Base-by-base conservation (phyloP, 495 filamentous ascomycete genomes). In the Neurospora discreta region DNA sequence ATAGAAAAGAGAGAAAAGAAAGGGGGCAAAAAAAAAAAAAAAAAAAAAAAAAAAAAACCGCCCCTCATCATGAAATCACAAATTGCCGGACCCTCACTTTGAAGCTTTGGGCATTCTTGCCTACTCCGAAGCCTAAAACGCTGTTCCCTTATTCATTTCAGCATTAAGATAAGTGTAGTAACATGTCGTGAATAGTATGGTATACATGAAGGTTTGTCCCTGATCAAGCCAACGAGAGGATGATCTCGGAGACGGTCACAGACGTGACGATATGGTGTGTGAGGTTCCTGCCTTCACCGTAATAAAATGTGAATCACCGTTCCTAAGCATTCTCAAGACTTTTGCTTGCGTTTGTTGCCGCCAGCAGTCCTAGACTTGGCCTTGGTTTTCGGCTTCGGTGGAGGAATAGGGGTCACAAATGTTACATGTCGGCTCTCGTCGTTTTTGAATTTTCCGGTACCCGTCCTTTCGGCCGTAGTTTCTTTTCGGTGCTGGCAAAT, bases 391-490 rank as follows among this genome's bases (percentile, higher is more conserved):
- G 74, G 76, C 44, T 76, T 80, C 20, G 74, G 69, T 15, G 82
- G 78, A 33, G 82, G 79, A 26, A 79, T 78, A 8, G 82, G 79
- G 42, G 75, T 78, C 3, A 86, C 83, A 73, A 86, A 85, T 2
- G 82, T 81, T 43, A 86, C 83, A 43, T 85, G 81, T 36, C 82
- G 83, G 38, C 70, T 73, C 71, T 84, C 83, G 16, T 83, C 81
- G 73, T 85, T 85, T 70, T 83, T 81, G 52, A 84, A 75, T 46
- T 81, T 80, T 36, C 80, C 77, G 10, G 79, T 73, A 65, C 52
- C 52, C 13, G 26, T 36, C 7, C 52, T 65, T 26, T 36, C 15
- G 23, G 74, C 74, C 65, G 71, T 72, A 13, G 40, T 71, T 23
- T 70, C 26, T 16, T 71, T 76, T 23, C 76, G 77, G 40, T 79